Evolutionary conservation across 768 basidiomycete genomes (phyloP), one percentile per base, ranked within the genome.

Genomic region (Boletus subparvulus): DNA sequence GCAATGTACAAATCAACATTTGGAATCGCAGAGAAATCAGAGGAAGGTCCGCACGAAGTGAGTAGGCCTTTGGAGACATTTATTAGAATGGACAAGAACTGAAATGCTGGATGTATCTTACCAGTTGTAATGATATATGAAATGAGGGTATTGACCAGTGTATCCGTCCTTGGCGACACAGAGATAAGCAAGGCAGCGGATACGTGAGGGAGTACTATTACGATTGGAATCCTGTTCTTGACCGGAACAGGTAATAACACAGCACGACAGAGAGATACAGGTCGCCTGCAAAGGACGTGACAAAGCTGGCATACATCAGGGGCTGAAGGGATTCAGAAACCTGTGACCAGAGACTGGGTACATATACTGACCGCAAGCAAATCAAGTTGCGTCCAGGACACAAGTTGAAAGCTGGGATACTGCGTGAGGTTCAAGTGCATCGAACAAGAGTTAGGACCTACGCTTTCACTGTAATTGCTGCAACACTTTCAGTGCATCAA

Each of bases 101-200:
- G 36, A 28, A 76, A 69, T 12, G 4, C 16, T 14, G 4, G 4
- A 10, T n/a, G n/a, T 16, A 10, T 21, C 60, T 77, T 58, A 62
- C 84, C 83, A 0, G 84, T 86, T 58, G 84, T 83, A 50, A 85
- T 73, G 3, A 78, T 75, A 56, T 83, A 85, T 32, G 75, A 42
- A 65, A 85, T 77, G 5, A 86, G 74, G 1, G 72, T 64, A 13
- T 72, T 74, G 50, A 84, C 73, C 10, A 84, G 58, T 2, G 77
- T 74, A 51, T 86, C 79, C 19, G 83, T 84, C 55, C 83, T 83
- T 56, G 47, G 40, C 41, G 35, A 58, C 9, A 21, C 14, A 53
- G 19, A 50, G 16, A 32, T 53, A 24, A 50, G 52, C 26, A 35
- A 21, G 13, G 37, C 13, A 8, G 32, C 33, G 6, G 26, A 30